These are phyloP conservation scores for Kickxella alabastrina DNA, from an alignment of 192 early-diverging fungal genomes.

Conservation along the genomic window DNA sequence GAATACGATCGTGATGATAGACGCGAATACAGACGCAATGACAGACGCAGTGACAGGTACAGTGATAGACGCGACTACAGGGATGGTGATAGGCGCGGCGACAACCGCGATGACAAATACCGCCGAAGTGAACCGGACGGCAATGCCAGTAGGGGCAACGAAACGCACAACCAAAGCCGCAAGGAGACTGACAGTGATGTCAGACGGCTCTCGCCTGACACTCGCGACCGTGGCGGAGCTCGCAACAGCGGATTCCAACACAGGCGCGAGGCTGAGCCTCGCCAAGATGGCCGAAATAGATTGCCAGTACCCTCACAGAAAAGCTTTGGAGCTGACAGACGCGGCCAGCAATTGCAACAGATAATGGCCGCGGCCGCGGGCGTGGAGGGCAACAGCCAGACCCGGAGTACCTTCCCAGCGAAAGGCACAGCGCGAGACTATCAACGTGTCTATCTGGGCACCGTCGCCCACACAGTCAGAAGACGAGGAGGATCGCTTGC, in stretches of 20 bases:
- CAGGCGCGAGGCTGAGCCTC: not conserved
- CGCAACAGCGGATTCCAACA: too few species aligned
- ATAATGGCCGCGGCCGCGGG: not conserved
- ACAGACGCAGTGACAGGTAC: not conserved
- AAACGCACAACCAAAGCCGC: too few species aligned
- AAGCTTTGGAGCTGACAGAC: not conserved
- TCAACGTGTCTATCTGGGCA: slow-evolving; percentile 54
- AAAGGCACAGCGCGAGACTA: slow-evolving; percentile 39
- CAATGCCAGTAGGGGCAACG: too few species aligned
- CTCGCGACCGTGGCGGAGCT: too few species aligned
- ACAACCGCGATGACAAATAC: not conserved
- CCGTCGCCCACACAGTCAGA: slow-evolving; percentile 54
- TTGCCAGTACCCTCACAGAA: too few species aligned
- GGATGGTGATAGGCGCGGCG: not conserved
- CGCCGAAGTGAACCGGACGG: not conserved
- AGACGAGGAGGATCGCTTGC: slow-evolving; percentile 42
- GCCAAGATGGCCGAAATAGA: too few species aligned
- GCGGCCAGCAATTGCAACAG: not conserved
- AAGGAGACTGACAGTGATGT: too few species aligned
- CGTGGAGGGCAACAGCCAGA: slow-evolving; percentile 13
- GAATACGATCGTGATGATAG: not conserved
- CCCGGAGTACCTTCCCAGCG: slow-evolving; percentile 33
- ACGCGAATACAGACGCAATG: not conserved
- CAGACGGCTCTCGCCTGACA: too few species aligned
- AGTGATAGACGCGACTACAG: not conserved